Evolutionary conservation across 2,329 filamentous ascomycete species (phyloP).

Genomic region (Ceratocystis albifundus): DNA sequence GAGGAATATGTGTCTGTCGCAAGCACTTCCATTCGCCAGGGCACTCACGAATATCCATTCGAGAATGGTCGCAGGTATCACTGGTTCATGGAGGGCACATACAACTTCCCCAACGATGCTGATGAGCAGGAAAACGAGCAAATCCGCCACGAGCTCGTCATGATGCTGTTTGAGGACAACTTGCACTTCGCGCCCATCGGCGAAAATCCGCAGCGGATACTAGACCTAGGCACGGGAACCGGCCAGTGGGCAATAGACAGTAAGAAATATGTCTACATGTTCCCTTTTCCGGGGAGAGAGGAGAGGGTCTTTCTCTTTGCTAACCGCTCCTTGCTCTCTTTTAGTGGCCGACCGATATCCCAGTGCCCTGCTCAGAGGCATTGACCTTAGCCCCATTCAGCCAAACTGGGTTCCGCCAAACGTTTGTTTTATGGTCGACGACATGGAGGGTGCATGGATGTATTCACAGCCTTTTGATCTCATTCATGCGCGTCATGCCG

Average conservation of each 20-base stretch:
- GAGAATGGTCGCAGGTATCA: constrained; percentile 31
- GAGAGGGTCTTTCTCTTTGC: constrained; percentile 25
- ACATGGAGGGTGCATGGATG: constrained; percentile 46
- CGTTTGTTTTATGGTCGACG: constrained; percentile 45
- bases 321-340: background rate
- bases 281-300: too few relatives aligned
- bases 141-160: constrained; percentile 44
- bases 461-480: constrained; percentile 47
- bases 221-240: constrained; percentile 49
- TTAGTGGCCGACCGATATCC: constrained; percentile 35
- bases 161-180: constrained; percentile 37
- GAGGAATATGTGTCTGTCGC: constrained; percentile 16
- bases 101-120: constrained; percentile 51
- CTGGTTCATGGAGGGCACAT: constrained; percentile 35
- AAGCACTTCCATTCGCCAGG: constrained; percentile 19
- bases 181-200: constrained; percentile 44
- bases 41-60: constrained; percentile 21
- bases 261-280: constrained; percentile 26
- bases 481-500: constrained; percentile 47
- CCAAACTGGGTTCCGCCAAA: constrained; percentile 45
- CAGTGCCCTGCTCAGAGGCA: constrained; percentile 38
- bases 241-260: constrained; percentile 50
- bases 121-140: constrained; percentile 48
- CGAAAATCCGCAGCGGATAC: constrained; percentile 37
- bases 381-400: constrained; percentile 49